A percentile compares a stretch with the other conserved stretches of the same genome.
Evolutionary conservation across 257 asterid genomes (phyloP).

Genomic region (Gentiana straminea): DNA sequence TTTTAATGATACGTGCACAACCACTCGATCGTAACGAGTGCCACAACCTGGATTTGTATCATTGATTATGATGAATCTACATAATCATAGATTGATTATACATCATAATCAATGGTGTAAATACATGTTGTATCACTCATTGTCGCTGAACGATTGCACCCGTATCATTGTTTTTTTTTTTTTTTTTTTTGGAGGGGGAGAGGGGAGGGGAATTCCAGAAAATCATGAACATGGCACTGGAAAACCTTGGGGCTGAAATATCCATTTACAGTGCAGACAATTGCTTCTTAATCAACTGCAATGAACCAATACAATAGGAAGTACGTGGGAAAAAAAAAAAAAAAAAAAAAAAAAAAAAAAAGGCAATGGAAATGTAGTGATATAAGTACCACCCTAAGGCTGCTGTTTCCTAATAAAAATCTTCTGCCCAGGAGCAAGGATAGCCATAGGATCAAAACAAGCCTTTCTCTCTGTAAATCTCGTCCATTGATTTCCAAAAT

Average conservation of each 20-base stretch:
- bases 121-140: too few relatives aligned
- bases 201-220: background rate
- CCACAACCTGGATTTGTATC: too few relatives aligned
- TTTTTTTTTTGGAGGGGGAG: background rate
- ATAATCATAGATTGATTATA: too few relatives aligned
- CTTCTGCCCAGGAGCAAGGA: constrained; percentile 92
- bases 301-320: constrained; percentile 12
- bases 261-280: constrained; percentile 41
- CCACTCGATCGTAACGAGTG: too few relatives aligned
- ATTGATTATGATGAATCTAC: too few relatives aligned
- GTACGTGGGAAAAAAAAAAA: background rate
- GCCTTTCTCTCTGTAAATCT: constrained; percentile 62
- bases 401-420: constrained; percentile 55
- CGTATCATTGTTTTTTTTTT: too few relatives aligned
- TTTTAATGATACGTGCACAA: too few relatives aligned
- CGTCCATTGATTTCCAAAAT: constrained; percentile 75
- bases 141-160: too few relatives aligned
- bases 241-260: constrained; percentile 22
- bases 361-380: background rate
- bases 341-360: background rate
- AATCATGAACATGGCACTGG: constrained; percentile 4
- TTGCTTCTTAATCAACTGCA: constrained; percentile 20
- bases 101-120: too few relatives aligned
- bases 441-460: constrained; percentile 69
- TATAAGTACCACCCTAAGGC: constrained; percentile 14